Percentiles rank a stretch among this genome's conserved stretches.
Conservation (phyloP, 1,139 yeast genomes). For the Saccharomycopsis hybrid region DNA sequence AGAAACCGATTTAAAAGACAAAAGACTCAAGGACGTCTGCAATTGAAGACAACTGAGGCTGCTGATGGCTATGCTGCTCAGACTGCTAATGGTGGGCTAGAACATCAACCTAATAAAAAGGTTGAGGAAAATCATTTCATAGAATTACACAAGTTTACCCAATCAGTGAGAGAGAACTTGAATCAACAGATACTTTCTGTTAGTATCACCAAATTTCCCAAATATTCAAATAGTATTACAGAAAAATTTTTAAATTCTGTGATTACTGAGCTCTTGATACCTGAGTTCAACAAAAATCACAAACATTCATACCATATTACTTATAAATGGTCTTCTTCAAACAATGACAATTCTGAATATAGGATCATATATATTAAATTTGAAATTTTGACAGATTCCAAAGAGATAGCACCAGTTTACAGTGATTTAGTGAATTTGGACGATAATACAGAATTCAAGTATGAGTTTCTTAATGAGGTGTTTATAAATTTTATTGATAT, state of each 20-base stretch:
- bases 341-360: slow-evolving; percentile 15
- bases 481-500: slow-evolving; percentile 9
- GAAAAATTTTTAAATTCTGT: slow-evolving; percentile 23
- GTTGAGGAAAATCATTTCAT: slow-evolving; percentile 21
- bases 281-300: slow-evolving; percentile 23
- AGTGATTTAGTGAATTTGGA: slow-evolving; percentile 24
- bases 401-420: slow-evolving; percentile 29
- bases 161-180: slow-evolving; percentile 24
- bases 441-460: slow-evolving; percentile 10
- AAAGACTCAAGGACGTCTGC: slow-evolving; percentile 6
- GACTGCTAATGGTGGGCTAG: slow-evolving; percentile 1
- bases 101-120: too few species aligned
- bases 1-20: slow-evolving; percentile 7
- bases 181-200: slow-evolving; percentile 37
- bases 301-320: slow-evolving; percentile 18
- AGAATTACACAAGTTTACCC: slow-evolving; percentile 28
- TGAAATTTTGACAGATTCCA: slow-evolving; percentile 2
- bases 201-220: slow-evolving; percentile 33
- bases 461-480: slow-evolving; percentile 4
- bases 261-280: slow-evolving; percentile 13
- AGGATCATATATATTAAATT: slow-evolving; percentile 15
- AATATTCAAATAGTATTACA: slow-evolving; percentile 25
- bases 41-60: not conserved
- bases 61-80: too few species aligned
- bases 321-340: slow-evolving; percentile 22